Evolutionary conservation across 371 early-diverging fungal species (phyloP).

Genomic region (Caulochytrium protostelioides): DNA sequence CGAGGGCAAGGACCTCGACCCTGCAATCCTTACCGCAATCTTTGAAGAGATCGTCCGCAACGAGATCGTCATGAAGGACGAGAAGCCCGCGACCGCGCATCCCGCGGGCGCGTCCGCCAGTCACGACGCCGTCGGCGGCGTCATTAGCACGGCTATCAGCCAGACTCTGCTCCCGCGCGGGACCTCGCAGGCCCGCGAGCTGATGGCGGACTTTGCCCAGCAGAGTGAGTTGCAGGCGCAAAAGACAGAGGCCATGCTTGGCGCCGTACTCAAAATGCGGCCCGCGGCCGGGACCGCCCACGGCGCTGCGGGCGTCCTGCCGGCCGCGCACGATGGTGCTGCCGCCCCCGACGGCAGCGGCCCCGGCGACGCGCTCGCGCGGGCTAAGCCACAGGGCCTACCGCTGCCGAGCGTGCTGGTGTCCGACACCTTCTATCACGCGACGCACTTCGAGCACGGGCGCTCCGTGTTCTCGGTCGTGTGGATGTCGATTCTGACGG

Average conservation of each 20-base stretch:
- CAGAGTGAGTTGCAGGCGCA: conserved; percentile 18
- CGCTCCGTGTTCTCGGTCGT: conserved; percentile 74
- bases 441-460: conserved; percentile 63
- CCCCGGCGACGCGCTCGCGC: conserved; percentile 1
- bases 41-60: conserved; percentile 60
- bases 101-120: background rate
- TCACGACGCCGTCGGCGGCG: too few relatives aligned
- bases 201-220: conserved; percentile 11
- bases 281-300: conserved; percentile 1
- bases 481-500: conserved; percentile 76
- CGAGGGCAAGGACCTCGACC: conserved; percentile 54
- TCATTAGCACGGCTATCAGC: too few relatives aligned
- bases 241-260: conserved; percentile 25
- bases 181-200: too few relatives aligned
- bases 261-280: conserved; percentile 12
- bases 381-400: conserved; percentile 4
- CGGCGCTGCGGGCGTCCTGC: background rate
- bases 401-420: conserved; percentile 2
- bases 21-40: conserved; percentile 39
- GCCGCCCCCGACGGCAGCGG: too few relatives aligned
- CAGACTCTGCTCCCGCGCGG: too few relatives aligned
- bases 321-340: background rate
- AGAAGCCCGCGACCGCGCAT: conserved; percentile 12
- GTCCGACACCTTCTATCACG: conserved; percentile 19
- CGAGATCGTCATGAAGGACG: conserved; percentile 84